Evolutionary conservation across 2,329 filamentous ascomycete species (phyloP), one percentile per base, ranked within the genome.

Genomic region (Cordyceps javanica): DNA sequence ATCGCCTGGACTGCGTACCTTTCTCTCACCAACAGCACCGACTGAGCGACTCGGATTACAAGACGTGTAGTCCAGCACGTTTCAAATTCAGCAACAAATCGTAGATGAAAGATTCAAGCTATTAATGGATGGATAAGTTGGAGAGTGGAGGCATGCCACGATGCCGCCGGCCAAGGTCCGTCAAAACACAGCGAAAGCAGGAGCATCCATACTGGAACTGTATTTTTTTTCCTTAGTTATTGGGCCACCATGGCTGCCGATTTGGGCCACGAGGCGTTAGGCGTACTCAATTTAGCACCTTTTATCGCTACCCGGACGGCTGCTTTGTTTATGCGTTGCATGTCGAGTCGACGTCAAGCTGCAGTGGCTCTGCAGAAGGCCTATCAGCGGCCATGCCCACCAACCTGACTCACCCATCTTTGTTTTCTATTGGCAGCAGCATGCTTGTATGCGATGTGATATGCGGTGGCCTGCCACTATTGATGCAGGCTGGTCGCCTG

Each of bases 1-100:
- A 97, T 97, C 66, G 91, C 91, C 34, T 97, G 93, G 94, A 97
- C 94, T 11, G 93, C 92, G 21, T 99, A 97, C 72, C 83, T 99
- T 11, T 97, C 92, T 3, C 81, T 99, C 53, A 90, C 88, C 61
- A 97, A 97, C 74, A 87, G 91, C 5, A 80, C 91, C 3, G 91
- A 95, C 60, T 89, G 93, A 55, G 26, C 32, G 26, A 16, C 8
- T 8, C n/a, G 21, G 19, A 19, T 10, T 1, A 6, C 6, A 19
- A 10, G n/a, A n/a, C n/a, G 21, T 7, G 30, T 23, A 3, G n/a
- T 8, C 21, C 16, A 3, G 10, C 38, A 41, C 21, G 6, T 2
- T 10, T 41, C n/a, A 7, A 21, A 41, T 8, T 9, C n/a, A 41
- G 3, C 14, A 19, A 46, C 9, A 3, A 11, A 2, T 28, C 16